Evolutionary conservation across 345 rosid species (phyloP), one percentile per base, ranked within the genome.

Genomic region (Erysimum cheiranthoides): DNA sequence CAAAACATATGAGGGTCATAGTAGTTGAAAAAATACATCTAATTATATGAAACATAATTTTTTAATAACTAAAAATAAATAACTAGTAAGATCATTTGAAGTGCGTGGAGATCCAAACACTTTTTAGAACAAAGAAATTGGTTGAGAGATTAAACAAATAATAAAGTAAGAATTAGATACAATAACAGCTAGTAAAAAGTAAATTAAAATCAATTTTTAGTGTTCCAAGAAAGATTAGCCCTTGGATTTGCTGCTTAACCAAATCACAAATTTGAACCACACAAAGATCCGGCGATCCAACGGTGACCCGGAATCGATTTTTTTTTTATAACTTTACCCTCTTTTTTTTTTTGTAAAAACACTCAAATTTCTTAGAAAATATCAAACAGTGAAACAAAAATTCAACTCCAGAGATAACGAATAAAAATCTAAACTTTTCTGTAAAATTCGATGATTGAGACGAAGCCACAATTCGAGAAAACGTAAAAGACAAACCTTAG

Each of bases 401-500:
- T 51, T 52, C 59, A 68, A 73, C 18, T 28, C 2, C 17, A 27
- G 53, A 56, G 49, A 70, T 71, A 36, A 42, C 5, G 35, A 63
- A 27, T 4, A 18, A 71, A 80, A 74, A 32, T 6, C 43, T 4
- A 60, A 66, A 73, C 61, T 70, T 54, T 54, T 70, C 2, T 27
- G 18, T 25, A 1, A 14, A 61, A 46, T 25, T 30, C 46, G 9
- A 70, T 50, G 5, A 68, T 60, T 34, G 42, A 46, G 32, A 54
- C 16, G 8, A 74, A 35, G 14, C 66, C 66, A 46, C 8, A 35
- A 74, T 2, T 16, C 40, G n/a, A 32, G 27, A 66, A 28, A 10
- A 10, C 4, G 14, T 7, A 11, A 54, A 16, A 66, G 60, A 11
- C 5, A 17, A 42, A 94, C 98, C 97, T 90, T 88, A 47, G 88